These are phyloP conservation scores for Fusarium sp. DNA, from an alignment of 2,329 filamentous ascomycete species.

Conservation along the genomic window DNA sequence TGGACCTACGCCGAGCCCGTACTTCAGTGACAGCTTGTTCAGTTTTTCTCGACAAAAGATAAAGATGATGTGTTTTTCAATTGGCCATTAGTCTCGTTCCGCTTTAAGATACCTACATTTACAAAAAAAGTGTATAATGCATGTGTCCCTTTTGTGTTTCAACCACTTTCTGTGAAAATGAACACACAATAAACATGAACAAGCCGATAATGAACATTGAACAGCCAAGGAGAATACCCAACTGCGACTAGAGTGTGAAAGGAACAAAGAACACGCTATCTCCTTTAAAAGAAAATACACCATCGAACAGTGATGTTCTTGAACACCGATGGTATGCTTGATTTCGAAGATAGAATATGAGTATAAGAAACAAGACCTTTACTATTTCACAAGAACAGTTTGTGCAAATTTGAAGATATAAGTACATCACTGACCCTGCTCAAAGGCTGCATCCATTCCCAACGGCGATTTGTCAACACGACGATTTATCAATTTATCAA, in stretches of 20 bases:
- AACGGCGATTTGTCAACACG: no score
- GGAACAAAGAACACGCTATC: not conserved
- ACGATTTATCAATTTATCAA: no score
- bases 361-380: rapidly evolving
- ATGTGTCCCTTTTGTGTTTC: no score
- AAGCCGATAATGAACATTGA: not conserved
- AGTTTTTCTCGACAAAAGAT: no score
- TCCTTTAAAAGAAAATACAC: rapidly evolving
- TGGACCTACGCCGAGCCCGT: no score
- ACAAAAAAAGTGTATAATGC: no score
- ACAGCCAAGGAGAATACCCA: rapidly evolving
- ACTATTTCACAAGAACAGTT: rapidly evolving
- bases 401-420: rapidly evolving
- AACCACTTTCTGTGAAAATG: no score
- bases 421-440: rapidly evolving
- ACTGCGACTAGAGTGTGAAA: rapidly evolving
- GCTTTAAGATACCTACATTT: no score
- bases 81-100: no score
- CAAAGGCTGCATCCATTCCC: no score
- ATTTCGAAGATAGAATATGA: rapidly evolving
- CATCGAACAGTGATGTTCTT: rapidly evolving
- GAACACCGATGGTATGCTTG: rapidly evolving
- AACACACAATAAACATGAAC: not conserved
- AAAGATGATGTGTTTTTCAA: no score
- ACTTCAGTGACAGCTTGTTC: no score